A percentile compares a stretch with the other conserved stretches of the same genome.
Evolutionary conservation across 192 early-diverging fungal genomes (phyloP).

Genomic region (Coemansia sp.): DNA sequence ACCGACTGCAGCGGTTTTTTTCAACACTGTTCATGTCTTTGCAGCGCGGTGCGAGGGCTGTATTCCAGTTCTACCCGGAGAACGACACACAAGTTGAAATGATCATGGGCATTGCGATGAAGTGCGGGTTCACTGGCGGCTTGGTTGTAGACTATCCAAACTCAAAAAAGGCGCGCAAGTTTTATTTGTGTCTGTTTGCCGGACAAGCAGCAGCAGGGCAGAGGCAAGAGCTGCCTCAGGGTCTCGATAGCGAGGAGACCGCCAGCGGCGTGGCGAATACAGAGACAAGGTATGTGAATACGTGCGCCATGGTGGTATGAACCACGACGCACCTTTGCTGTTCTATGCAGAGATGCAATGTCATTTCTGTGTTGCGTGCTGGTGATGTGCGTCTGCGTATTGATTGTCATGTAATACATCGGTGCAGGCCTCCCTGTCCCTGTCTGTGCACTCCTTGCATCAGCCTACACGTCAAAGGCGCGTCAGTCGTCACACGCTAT

Average conservation of each 20-base stretch:
- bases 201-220: conserved; percentile 65
- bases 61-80: conserved; percentile 99
- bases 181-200: conserved; percentile 95
- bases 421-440: not conserved
- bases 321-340: not conserved
- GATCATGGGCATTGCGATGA: conserved; percentile 85
- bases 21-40: conserved; percentile 90
- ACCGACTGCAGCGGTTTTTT: conserved; percentile 88
- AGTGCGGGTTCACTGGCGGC: conserved; percentile 95
- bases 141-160: conserved; percentile 96
- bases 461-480: not conserved
- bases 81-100: conserved; percentile 93
- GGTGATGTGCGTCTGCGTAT: not conserved
- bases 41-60: conserved; percentile 84
- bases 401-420: conserved; percentile 8
- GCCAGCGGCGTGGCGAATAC: conserved; percentile 37
- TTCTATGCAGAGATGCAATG: conserved; percentile 6
- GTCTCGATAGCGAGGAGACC: conserved; percentile 33
- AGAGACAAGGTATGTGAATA: conserved; percentile 34
- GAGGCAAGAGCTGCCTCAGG: conserved; percentile 49
- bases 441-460: conserved; percentile 11
- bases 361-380: conserved; percentile 15
- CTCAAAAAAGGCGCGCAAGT: conserved; percentile 96
- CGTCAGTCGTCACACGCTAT: not conserved
- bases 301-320: not conserved